Base-by-base conservation (phyloP, 2,329 filamentous ascomycete species). In the Fusarium denticulatum region DNA sequence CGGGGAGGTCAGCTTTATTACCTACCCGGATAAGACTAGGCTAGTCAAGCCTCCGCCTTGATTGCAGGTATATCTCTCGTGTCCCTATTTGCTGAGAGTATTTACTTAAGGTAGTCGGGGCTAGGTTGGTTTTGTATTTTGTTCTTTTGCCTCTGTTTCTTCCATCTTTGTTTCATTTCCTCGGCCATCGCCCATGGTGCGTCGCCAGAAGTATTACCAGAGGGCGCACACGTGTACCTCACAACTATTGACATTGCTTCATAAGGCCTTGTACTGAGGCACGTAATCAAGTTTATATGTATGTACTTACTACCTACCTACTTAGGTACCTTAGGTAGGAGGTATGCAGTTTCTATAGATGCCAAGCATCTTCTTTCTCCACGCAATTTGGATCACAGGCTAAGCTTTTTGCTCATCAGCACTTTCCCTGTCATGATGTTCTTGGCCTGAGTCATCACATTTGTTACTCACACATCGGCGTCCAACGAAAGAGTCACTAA, bases 401-500 rank as follows among this genome's bases (percentile, higher is more conserved):
- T 55, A 73, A 73, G 71, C 71, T 58, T 73, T 73, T 42, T 36
- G 3, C 10, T 6, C 55, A 47, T 26, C 36, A 6, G 28, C 43
- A 7, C 28, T 36, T 74, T 74, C 58, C 71, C 40, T 71, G 53
- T 30, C 37, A 20, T 6, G 14, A 45, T 32, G 10, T n/a, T 49
- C 45, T 59, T 57, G 53, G 68, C 46, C 42, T 56, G 37, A 59
- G 46, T 40, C 57, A 40, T 73, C 39, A 37, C 37, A 42, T 59
- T 62, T n/a, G 14, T 55, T 43, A 15, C 49, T 40, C 28, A 24
- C 12, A 60, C 32, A 42, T 50, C 28, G 32, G 52, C 20, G 11
- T 36, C n/a, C 16, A 15, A 24, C 18, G 20, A 47, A 15, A 30
- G 45, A n/a, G 26, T 30, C 34, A 18, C 47, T 60, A 16, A 34